phyloP scores from a whole-genome alignment of 176 grass and related monocot genomes.

The Phyllostachys edulis region DNA sequence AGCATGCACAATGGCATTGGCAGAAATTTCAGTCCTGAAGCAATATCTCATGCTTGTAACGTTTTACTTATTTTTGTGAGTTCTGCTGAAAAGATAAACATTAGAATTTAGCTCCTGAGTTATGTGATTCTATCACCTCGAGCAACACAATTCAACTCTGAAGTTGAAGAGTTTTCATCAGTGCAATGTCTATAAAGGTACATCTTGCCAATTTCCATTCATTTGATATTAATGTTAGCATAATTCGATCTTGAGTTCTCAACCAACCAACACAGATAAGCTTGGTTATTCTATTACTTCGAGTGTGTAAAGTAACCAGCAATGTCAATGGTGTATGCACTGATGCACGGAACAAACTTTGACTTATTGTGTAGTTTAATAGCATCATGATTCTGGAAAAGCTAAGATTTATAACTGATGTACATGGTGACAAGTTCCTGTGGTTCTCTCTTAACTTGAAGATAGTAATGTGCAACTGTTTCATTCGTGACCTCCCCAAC shows the following conservation, averaged over 20 bases:
- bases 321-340: background rate
- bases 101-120: background rate
- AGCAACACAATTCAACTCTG: background rate
- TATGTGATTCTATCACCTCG: background rate
- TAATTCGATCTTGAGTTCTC: background rate
- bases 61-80: background rate
- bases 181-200: background rate
- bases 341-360: background rate
- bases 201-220: background rate
- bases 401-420: background rate
- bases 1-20: background rate
- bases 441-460: slow-evolving; percentile 15
- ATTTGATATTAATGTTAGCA: background rate
- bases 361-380: background rate
- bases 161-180: background rate
- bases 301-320: slow-evolving; percentile 1
- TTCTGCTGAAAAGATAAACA: background rate
- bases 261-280: background rate
- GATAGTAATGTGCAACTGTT: background rate
- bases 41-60: background rate
- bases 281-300: background rate
- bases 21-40: background rate
- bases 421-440: slow-evolving; percentile 4
- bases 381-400: background rate
- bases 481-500: background rate